Evolutionary conservation across 2,329 filamentous ascomycete genomes (phyloP).

Genomic region (Monilinia fructicola): DNA sequence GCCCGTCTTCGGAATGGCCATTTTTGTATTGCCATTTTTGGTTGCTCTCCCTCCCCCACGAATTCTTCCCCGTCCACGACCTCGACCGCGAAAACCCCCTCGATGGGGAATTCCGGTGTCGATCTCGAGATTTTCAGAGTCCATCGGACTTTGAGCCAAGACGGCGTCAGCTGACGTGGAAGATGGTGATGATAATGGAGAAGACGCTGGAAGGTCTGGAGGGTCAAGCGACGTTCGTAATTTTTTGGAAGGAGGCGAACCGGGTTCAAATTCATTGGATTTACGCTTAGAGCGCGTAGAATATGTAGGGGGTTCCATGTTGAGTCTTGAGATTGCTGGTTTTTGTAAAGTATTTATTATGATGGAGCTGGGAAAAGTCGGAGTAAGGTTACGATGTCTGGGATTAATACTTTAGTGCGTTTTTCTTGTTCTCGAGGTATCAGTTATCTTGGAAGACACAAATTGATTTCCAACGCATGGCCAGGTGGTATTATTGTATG

Average conservation of each 20-base stretch:
- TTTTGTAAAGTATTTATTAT: neutral
- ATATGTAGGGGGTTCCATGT: constrained; percentile 22
- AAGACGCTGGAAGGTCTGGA: constrained; percentile 13
- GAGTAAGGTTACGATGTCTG: constrained; percentile 1
- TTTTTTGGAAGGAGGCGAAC: constrained; percentile 21
- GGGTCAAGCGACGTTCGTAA: constrained; percentile 13
- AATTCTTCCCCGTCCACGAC: constrained; percentile 32
- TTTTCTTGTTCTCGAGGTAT: neutral
- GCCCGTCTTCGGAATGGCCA: neutral
- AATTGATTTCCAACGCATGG: too few relatives aligned
- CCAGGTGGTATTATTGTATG: too few relatives aligned
- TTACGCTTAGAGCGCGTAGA: constrained; percentile 23
- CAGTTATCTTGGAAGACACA: neutral
- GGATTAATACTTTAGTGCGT: constrained; percentile 5
- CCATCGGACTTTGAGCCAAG: constrained; percentile 17
- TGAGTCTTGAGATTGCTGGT: neutral
- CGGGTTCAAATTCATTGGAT: constrained; percentile 11
- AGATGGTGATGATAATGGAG: constrained; percentile 20
- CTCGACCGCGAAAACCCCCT: constrained; percentile 33
- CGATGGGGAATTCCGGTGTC: constrained; percentile 12
- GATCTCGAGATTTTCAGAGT: constrained; percentile 14
- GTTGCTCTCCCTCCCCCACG: constrained; percentile 31
- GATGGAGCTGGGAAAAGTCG: constrained; percentile 15
- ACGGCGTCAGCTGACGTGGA: constrained; percentile 22
- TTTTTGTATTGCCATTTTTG: constrained; percentile 4